Conservation (phyloP, 345 rosid species). For the Anacardium occidentale region DNA sequence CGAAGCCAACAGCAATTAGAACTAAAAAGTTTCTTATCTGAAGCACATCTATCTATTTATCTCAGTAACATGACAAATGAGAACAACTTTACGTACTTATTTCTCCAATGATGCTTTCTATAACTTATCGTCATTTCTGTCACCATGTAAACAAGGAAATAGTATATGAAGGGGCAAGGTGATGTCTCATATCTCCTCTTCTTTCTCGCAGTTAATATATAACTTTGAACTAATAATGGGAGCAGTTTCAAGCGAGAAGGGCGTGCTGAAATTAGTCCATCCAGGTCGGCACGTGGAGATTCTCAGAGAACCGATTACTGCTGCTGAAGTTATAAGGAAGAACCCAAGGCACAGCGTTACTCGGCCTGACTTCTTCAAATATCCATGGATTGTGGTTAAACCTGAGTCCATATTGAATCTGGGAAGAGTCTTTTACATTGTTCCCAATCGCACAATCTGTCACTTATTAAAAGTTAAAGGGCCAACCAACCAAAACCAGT, state of each 20-base stretch:
- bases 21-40: not conserved
- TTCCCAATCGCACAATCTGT: constrained; percentile 38
- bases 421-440: constrained; percentile 46
- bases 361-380: constrained; percentile 42
- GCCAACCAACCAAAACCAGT: constrained; percentile 12
- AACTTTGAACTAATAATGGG: constrained; percentile 17
- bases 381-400: constrained; percentile 51
- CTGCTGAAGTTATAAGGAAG: constrained; percentile 42
- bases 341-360: constrained; percentile 54
- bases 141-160: not conserved
- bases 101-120: constrained; percentile 17
- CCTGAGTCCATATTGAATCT: constrained; percentile 34
- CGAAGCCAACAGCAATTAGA: not conserved
- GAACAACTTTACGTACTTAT: constrained; percentile 5
- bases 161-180: constrained; percentile 14
- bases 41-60: constrained; percentile 7
- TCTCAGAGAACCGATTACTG: constrained; percentile 31
- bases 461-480: constrained; percentile 33
- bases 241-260: constrained; percentile 12
- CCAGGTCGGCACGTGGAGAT: constrained; percentile 41
- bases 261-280: constrained; percentile 39
- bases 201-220: not conserved
- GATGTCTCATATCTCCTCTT: not conserved
- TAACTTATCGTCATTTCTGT: constrained; percentile 10
- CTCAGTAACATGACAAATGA: not conserved